Evolutionary conservation across 495 filamentous ascomycete species (phyloP), one percentile per base, ranked within the genome.

Genomic region (Staphylotrichum tortipilum): DNA sequence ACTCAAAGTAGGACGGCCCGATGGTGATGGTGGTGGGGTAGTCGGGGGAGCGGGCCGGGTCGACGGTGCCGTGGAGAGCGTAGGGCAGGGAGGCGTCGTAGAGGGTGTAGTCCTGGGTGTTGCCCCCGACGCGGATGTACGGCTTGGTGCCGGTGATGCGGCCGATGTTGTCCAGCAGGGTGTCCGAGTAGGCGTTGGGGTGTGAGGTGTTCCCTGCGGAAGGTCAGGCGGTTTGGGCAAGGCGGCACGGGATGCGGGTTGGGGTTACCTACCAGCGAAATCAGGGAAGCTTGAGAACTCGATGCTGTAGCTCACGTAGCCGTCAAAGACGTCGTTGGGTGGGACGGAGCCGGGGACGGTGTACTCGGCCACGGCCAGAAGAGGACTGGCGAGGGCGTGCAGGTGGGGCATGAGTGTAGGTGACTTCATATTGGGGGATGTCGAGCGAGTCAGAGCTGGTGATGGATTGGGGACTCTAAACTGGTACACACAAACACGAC

Each of bases 1-100:
- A 83, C 46, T 86, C 81, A 53, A 85, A 86, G 58, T 68, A 85
- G 2, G 76, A 73, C 0, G 75, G 76, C 0, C 83, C 83, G 37
- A 84, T 81, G 46, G 68, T 72, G 24, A 85, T 66, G 6, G 73
- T 79, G 8, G 72, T 76, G 7, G 81, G 82, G 47, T 83, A 84
- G 61, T 86, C 82, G 0, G 60, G 21, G 0, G 79, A 81, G 10
- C 71, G 66, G 1, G 56, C 56, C 0, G 68, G 67, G 37, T 79
- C 70, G 28, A 73, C 54, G 2, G 72, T 83, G 33, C 78, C 81
- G 45, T 78, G 75, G 19, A 76, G 69, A 18, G 75, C 75, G 17
- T 67, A 66, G 14, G 72, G 61, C 1, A 81, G 69, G 8, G 70
- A 69, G 4, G 74, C 57, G 59, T 85, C 75, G 60, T 78, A 85